phyloP scores from a whole-genome alignment of 495 filamentous ascomycete species.

The Neurospora terricola region DNA sequence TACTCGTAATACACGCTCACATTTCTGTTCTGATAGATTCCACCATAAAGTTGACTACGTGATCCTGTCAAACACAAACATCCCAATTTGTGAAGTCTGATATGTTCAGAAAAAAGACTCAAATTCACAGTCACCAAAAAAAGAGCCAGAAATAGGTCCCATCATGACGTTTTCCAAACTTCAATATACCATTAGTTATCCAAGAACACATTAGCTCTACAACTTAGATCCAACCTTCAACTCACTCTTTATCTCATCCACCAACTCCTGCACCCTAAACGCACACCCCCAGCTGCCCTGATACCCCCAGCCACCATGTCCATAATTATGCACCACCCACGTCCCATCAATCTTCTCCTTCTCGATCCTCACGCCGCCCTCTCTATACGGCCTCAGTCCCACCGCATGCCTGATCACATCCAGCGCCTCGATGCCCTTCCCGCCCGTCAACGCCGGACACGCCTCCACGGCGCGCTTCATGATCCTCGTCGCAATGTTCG shows the following conservation, averaged over 20 bases:
- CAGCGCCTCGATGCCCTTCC: constrained; percentile 68
- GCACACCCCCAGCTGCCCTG: constrained; percentile 84
- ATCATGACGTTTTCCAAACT: not conserved
- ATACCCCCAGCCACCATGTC: constrained; percentile 89
- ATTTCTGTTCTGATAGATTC: no score
- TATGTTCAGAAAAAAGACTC: no score
- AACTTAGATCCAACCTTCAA: constrained; percentile 8
- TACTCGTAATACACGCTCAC: no score
- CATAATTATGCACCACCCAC: constrained; percentile 89
- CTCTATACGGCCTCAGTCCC: constrained; percentile 68
- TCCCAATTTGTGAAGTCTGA: no score
- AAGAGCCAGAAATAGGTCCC: not conserved
- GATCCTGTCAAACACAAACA: no score
- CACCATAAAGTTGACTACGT: no score
- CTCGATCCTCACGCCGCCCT: constrained; percentile 72
- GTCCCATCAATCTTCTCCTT: constrained; percentile 62
- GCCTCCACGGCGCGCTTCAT: constrained; percentile 74
- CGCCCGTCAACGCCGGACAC: constrained; percentile 62
- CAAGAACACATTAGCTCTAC: not conserved
- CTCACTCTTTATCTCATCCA: constrained; percentile 42
- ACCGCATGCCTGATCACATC: constrained; percentile 85
- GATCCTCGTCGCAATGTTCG: constrained; percentile 71
- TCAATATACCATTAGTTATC: not conserved
- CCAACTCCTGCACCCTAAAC: constrained; percentile 55
- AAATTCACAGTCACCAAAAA: no score